A percentile compares a stretch with the other conserved stretches of the same genome.
Conservation (phyloP, 192 early-diverging fungal species). For the Backusella liffmaniae region DNA sequence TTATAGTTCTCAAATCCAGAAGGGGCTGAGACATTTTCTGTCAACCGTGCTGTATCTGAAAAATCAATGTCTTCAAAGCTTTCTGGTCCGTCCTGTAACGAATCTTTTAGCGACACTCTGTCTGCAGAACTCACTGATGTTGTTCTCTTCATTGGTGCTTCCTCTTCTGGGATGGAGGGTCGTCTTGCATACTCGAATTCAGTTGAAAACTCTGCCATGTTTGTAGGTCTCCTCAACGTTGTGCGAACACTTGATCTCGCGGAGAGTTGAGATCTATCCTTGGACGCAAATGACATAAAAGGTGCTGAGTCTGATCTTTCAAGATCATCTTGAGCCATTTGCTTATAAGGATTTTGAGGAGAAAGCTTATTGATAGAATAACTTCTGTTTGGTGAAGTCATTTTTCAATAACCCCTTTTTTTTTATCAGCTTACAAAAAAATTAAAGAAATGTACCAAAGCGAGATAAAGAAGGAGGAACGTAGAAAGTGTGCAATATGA, state of each 20-base stretch:
- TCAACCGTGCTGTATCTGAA: constrained; percentile 29
- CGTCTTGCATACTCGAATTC: constrained; percentile 9
- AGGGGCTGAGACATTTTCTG: constrained; percentile 14
- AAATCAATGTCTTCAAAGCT: constrained; percentile 19
- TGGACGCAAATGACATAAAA: constrained; percentile 9
- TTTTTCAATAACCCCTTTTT: background rate
- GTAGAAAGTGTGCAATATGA: background rate
- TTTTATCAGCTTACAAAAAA: background rate
- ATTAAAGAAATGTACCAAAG: background rate
- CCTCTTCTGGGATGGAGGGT: background rate
- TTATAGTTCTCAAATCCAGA: constrained; percentile 1
- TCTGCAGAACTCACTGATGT: background rate
- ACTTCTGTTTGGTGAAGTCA: background rate
- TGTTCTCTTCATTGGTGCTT: background rate
- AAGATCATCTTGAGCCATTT: background rate
- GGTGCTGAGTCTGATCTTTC: background rate
- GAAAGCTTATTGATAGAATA: background rate
- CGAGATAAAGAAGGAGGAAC: background rate
- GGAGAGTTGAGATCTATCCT: background rate
- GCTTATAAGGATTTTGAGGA: background rate
- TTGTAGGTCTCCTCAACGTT: background rate
- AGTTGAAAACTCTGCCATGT: constrained; percentile 5
- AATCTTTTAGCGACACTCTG: background rate
- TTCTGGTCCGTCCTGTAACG: background rate
- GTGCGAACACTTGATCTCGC: background rate